These are phyloP conservation scores for Clonostachys byssicola DNA, from an alignment of 2,329 filamentous ascomycete genomes.

Conservation along the genomic window DNA sequence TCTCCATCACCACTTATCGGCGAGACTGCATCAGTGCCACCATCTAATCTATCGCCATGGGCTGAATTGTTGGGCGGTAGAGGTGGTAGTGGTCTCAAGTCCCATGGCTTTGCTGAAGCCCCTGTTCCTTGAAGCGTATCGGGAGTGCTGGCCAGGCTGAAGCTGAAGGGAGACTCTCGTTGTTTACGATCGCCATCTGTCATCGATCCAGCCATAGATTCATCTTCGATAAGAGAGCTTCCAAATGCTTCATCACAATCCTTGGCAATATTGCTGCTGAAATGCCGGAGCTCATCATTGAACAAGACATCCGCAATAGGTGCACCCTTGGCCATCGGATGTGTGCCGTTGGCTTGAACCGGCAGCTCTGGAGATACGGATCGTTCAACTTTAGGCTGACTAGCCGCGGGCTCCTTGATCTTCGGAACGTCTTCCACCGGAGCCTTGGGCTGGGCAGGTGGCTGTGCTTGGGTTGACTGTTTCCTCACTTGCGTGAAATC, in stretches of 20 bases:
- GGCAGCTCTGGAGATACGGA: conserved; percentile 20
- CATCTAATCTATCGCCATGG: neutral
- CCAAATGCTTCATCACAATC: conserved; percentile 93
- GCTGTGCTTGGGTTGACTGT: conserved; percentile 21
- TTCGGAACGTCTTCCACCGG: neutral
- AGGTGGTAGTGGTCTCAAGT: conserved; percentile 46
- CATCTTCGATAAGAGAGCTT: conserved; percentile 45
- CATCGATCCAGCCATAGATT: conserved; percentile 25
- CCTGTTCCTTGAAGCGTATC: conserved; percentile 18
- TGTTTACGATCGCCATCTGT: conserved; percentile 21
- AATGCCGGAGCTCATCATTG: conserved; percentile 73
- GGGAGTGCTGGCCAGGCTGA: conserved; percentile 28
- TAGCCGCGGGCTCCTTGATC: neutral
- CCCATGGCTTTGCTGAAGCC: conserved; percentile 29
- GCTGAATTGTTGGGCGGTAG: conserved; percentile 22
- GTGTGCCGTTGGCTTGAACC: conserved; percentile 12
- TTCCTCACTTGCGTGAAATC: conserved; percentile 48
- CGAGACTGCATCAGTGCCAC: conserved; percentile 7
- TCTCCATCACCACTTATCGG: conserved; percentile 12
- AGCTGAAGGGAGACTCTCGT: conserved; percentile 33
- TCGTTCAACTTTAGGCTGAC: conserved; percentile 2
- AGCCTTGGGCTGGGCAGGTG: conserved; percentile 6
- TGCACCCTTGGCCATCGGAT: conserved; percentile 15
- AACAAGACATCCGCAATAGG: conserved; percentile 36
- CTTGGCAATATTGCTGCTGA: conserved; percentile 80